These are phyloP conservation scores for Hansenula sp. DNA, from an alignment of 1,139 yeast species.

Conservation along the genomic window DNA sequence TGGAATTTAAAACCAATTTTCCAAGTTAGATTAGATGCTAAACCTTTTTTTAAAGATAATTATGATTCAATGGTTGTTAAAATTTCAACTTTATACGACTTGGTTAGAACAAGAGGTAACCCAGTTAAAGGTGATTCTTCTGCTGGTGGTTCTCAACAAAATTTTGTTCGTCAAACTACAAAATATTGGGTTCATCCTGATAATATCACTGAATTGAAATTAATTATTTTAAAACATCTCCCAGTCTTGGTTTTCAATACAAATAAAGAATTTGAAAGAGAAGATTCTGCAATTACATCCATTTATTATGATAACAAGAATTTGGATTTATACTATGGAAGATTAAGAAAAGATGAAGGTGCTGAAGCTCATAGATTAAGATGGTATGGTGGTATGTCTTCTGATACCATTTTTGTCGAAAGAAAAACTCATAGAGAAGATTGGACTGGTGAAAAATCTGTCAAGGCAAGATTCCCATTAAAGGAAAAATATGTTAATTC, in stretches of 20 bases:
- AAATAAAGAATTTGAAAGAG: constrained; percentile 89
- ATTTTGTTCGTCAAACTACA: constrained; percentile 96
- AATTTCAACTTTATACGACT: constrained; percentile 81
- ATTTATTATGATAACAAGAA: constrained; percentile 88
- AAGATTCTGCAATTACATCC: constrained; percentile 94
- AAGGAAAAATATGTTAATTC: constrained; percentile 89
- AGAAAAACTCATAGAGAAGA: constrained; percentile 98
- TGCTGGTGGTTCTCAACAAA: constrained; percentile 97
- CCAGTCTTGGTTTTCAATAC: constrained; percentile 96
- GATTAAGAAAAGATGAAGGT: constrained; percentile 95
- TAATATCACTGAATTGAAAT: constrained; percentile 93
- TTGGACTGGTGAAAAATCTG: constrained; percentile 99
- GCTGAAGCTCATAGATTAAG: constrained; percentile 97
- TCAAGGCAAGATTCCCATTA: constrained; percentile 89
- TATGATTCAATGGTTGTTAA: constrained; percentile 86
- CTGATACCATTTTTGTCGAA: constrained; percentile 91
- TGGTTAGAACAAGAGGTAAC: constrained; percentile 92
- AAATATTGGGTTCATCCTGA: constrained; percentile 99
- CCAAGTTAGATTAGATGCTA: constrained; percentile 86
- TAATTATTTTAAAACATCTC: constrained; percentile 85
- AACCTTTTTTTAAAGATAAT: constrained; percentile 93
- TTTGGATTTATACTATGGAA: constrained; percentile 88
- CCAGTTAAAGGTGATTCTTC: constrained; percentile 92
- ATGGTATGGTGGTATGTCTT: constrained; percentile 98
- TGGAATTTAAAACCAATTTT: constrained; percentile 86